Evolutionary conservation across 176 grass and related monocot species (phyloP).

Genomic region (Neostapfia colusana): DNA sequence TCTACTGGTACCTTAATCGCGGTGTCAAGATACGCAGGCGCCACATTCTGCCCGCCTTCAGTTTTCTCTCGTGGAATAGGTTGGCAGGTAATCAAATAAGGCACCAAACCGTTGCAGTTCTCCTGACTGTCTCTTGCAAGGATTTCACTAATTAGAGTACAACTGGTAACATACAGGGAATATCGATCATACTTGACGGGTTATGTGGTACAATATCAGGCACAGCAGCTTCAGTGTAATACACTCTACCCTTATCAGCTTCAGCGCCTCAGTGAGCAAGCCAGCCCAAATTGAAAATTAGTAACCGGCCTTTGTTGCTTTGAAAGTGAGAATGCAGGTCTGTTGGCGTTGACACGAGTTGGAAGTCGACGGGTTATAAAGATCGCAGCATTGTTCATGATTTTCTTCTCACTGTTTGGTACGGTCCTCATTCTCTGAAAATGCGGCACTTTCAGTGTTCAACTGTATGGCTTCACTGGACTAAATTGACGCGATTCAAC

Average conservation of each 20-base stretch:
- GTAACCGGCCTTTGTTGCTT: slow-evolving; percentile 13
- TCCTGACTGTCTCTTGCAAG: slow-evolving; percentile 15
- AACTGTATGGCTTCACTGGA: not conserved
- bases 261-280: not conserved
- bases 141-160: slow-evolving; percentile 7
- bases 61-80: slow-evolving; percentile 83
- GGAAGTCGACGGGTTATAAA: slow-evolving; percentile 85
- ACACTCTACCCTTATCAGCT: slow-evolving; percentile 5
- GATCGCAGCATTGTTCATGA: slow-evolving; percentile 85
- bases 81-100: slow-evolving; percentile 67
- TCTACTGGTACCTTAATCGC: slow-evolving; percentile 78
- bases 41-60: slow-evolving; percentile 74
- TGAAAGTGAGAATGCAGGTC: slow-evolving; percentile 83
- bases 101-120: not conserved
- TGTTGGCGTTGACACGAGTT: slow-evolving; percentile 77
- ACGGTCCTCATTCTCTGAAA: not conserved
- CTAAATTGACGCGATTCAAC: slow-evolving; percentile 33
- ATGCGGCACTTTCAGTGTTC: slow-evolving; percentile 6
- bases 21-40: slow-evolving; percentile 69
- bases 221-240: slow-evolving; percentile 89
- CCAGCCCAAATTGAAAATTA: not conserved
- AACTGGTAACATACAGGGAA: slow-evolving; percentile 54
- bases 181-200: slow-evolving; percentile 86
- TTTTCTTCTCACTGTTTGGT: slow-evolving; percentile 97
- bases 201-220: slow-evolving; percentile 82